Evolutionary conservation across 345 rosid genomes (phyloP).

Genomic region (Boechera retrofracta): DNA sequence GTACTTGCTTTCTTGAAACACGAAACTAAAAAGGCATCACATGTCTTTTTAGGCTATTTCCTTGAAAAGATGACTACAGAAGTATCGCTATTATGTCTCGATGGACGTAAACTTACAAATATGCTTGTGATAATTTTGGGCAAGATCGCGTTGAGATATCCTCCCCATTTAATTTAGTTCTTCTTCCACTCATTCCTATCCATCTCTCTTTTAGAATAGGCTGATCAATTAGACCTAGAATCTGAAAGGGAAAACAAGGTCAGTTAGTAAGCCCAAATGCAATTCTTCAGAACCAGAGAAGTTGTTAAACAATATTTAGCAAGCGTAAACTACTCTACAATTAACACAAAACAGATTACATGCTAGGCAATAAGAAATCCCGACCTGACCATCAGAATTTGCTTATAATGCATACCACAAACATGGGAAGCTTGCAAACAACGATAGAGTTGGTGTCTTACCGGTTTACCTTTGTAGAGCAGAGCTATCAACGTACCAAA

Average conservation of each 20-base stretch:
- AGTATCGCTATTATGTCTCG: constrained; percentile 1
- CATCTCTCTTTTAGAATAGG: constrained; percentile 90
- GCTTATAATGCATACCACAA: constrained; percentile 14
- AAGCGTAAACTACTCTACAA: constrained; percentile 9
- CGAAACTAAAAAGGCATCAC: background rate
- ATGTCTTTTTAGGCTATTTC: constrained; percentile 12
- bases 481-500: constrained; percentile 93
- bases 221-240: constrained; percentile 92
- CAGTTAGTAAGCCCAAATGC: constrained; percentile 33
- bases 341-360: background rate
- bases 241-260: constrained; percentile 50
- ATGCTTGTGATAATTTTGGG: constrained; percentile 71
- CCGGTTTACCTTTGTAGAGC: constrained; percentile 79
- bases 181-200: constrained; percentile 83
- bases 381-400: background rate
- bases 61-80: constrained; percentile 24
- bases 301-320: constrained; percentile 5
- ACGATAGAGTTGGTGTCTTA: constrained; percentile 47
- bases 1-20: constrained; percentile 4
- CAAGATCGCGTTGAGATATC: constrained; percentile 78
- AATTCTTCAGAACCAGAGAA: constrained; percentile 18
- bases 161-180: constrained; percentile 73
- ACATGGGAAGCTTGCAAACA: constrained; percentile 33
- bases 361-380: constrained; percentile 1
- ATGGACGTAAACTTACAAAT: constrained; percentile 64